Conservation (phyloP, 2,329 filamentous ascomycete species). For the Aspergillus tanneri region DNA sequence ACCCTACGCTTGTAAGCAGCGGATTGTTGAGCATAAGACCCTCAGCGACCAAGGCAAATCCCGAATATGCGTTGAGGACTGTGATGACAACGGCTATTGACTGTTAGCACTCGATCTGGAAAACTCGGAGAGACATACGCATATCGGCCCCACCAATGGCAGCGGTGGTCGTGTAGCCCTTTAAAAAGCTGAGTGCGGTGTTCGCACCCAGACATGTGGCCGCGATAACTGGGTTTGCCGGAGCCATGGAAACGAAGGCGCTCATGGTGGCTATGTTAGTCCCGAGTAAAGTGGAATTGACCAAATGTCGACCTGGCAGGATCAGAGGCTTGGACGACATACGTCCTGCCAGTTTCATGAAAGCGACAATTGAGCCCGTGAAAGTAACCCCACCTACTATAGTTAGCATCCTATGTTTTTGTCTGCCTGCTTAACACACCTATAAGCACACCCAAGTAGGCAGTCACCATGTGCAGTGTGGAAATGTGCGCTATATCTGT, state of each 20-base stretch:
- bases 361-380: slow-evolving; percentile 85
- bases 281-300: slow-evolving; percentile 73
- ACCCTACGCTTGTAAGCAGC: slow-evolving; percentile 78
- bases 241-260: slow-evolving; percentile 76
- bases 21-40: slow-evolving; percentile 90
- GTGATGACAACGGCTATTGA: slow-evolving; percentile 76
- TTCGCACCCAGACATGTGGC: slow-evolving; percentile 75
- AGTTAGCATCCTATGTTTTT: slow-evolving; percentile 4
- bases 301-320: slow-evolving; percentile 69
- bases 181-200: slow-evolving; percentile 74
- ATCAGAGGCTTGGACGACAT: slow-evolving; percentile 76
- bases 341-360: slow-evolving; percentile 77
- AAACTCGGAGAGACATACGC: slow-evolving; percentile 49
- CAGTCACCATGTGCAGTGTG: slow-evolving; percentile 79
- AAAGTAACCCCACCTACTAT: slow-evolving; percentile 72
- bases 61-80: slow-evolving; percentile 85
- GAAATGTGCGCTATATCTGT: slow-evolving; percentile 68
- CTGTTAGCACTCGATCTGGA: slow-evolving; percentile 23
- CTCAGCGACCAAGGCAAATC: slow-evolving; percentile 85
- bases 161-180: slow-evolving; percentile 83
- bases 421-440: slow-evolving; percentile 38
- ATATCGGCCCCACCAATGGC: slow-evolving; percentile 93
- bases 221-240: slow-evolving; percentile 74
- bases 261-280: slow-evolving; percentile 81
- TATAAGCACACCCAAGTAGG: slow-evolving; percentile 82